Conservation (phyloP, 192 early-diverging fungal species). For the Gaertneriomyces semiglobifer region DNA sequence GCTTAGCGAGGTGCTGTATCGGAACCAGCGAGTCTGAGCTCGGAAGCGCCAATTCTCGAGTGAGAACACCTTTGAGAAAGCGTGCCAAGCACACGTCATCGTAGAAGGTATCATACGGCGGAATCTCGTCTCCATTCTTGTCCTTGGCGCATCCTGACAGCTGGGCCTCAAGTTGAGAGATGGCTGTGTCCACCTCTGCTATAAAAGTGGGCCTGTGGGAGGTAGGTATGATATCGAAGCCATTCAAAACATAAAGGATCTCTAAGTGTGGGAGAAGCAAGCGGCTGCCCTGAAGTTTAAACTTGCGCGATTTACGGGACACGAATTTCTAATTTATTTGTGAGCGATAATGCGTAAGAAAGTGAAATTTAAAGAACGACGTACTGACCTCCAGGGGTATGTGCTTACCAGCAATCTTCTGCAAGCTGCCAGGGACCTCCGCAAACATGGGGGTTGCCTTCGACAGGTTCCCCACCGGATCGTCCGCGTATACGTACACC, state of each 20-base stretch:
- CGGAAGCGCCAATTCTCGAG: slow-evolving; percentile 56
- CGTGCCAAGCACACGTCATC: slow-evolving; percentile 76
- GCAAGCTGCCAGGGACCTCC: slow-evolving; percentile 61
- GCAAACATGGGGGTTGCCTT: slow-evolving; percentile 60
- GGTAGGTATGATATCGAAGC: slow-evolving; percentile 67
- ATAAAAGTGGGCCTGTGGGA: slow-evolving; percentile 42
- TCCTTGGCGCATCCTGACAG: background rate
- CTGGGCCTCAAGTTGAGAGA: slow-evolving; percentile 44
- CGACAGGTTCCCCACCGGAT: slow-evolving; percentile 34
- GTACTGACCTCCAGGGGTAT: slow-evolving; percentile 71
- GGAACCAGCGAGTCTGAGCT: slow-evolving; percentile 19
- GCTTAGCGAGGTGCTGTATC: slow-evolving; percentile 9
- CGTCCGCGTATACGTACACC: slow-evolving; percentile 48
- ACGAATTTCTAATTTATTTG: slow-evolving; percentile 62
- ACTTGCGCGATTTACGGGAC: slow-evolving; percentile 77
- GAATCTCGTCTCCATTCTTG: slow-evolving; percentile 21
- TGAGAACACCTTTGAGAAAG: slow-evolving; percentile 63
- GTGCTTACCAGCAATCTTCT: slow-evolving; percentile 82
- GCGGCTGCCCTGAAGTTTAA: slow-evolving; percentile 57
- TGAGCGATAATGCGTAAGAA: too few species aligned
- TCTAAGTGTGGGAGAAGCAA: slow-evolving; percentile 76
- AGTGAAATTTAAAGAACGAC: background rate
- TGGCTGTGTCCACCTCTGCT: slow-evolving; percentile 42
- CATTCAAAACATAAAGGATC: slow-evolving; percentile 68
- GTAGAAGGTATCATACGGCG: slow-evolving; percentile 60